Conservation (phyloP, 1,284 basidiomycete genomes). For the Rhodotorula sp. region DNA sequence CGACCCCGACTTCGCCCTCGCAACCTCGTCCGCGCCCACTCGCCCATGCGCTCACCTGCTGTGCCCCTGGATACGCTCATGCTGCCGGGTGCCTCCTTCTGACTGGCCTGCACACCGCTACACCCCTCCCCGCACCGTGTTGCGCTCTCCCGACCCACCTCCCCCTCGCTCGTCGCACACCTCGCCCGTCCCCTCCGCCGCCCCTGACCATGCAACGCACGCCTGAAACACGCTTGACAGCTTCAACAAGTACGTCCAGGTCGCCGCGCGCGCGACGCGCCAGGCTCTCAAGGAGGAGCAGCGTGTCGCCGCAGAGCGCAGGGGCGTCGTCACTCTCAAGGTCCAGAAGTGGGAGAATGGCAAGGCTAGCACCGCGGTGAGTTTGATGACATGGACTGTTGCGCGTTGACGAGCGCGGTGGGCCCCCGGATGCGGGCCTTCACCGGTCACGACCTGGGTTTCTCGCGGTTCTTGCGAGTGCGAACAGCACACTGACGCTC, state of each 20-base stretch:
- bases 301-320: conserved; percentile 50
- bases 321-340: conserved; percentile 49
- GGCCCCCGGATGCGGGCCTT: too few species aligned
- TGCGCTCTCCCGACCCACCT: neutral
- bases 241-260: conserved; percentile 53
- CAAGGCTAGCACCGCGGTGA: conserved; percentile 33
- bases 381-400: neutral
- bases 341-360: conserved; percentile 53
- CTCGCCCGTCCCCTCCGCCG: neutral
- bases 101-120: neutral
- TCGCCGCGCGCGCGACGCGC: conserved; percentile 51
- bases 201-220: neutral
- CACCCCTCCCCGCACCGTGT: neutral
- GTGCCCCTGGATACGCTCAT: neutral
- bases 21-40: neutral
- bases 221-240: conserved; percentile 35
- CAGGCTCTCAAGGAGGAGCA: conserved; percentile 52
- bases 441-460: too few species aligned
- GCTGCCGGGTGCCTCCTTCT: too few species aligned
- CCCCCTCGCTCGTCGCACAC: too few species aligned
- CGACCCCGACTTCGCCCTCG: neutral
- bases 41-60: neutral
- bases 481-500: neutral
- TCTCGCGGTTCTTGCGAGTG: too few species aligned
- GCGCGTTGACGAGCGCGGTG: neutral